Conservation (phyloP, 2,329 filamentous ascomycete genomes). For the Chaetomium sp. region DNA sequence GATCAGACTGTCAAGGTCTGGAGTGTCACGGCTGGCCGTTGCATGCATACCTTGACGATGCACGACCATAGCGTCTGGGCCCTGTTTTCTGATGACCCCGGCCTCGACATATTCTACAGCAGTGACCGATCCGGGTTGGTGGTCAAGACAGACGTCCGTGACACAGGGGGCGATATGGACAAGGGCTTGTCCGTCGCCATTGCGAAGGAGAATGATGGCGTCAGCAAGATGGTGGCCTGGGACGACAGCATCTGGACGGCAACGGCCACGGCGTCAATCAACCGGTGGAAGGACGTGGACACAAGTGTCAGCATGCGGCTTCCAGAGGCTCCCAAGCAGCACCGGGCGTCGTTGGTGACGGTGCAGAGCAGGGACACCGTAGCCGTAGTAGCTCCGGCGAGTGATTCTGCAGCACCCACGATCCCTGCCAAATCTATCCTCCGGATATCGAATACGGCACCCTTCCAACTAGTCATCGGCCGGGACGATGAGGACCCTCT, state of each 20-base stretch:
- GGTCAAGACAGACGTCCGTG: slow-evolving; percentile 91
- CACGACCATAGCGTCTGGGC: slow-evolving; percentile 99
- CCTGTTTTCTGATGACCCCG: slow-evolving; percentile 83
- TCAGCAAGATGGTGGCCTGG: slow-evolving; percentile 67
- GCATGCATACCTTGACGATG: slow-evolving; percentile 98
- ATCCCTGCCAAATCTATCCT: slow-evolving; percentile 79
- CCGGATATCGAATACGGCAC: slow-evolving; percentile 79
- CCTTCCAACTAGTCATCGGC: slow-evolving; percentile 65
- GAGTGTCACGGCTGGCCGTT: slow-evolving; percentile 92
- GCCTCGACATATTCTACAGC: slow-evolving; percentile 89
- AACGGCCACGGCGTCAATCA: slow-evolving; percentile 87
- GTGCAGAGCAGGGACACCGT: slow-evolving; percentile 38
- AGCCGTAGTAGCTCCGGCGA: slow-evolving; percentile 38
- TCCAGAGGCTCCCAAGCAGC: slow-evolving; percentile 56
- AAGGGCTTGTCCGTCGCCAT: slow-evolving; percentile 89
- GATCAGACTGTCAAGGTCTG: slow-evolving; percentile 98
- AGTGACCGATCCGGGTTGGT: slow-evolving; percentile 88
- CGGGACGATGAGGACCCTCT: slow-evolving; percentile 51
- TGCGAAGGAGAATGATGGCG: slow-evolving; percentile 85
- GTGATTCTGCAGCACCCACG: slow-evolving; percentile 54
- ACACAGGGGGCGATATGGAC: slow-evolving; percentile 72
- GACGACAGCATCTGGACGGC: slow-evolving; percentile 87
- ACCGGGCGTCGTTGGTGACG: slow-evolving; percentile 50
- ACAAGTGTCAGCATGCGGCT: slow-evolving; percentile 71
- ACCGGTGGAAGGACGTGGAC: slow-evolving; percentile 86